These are phyloP conservation scores for Silene conica DNA, from an alignment of 148 eudicot genomes.

Conservation along the genomic window DNA sequence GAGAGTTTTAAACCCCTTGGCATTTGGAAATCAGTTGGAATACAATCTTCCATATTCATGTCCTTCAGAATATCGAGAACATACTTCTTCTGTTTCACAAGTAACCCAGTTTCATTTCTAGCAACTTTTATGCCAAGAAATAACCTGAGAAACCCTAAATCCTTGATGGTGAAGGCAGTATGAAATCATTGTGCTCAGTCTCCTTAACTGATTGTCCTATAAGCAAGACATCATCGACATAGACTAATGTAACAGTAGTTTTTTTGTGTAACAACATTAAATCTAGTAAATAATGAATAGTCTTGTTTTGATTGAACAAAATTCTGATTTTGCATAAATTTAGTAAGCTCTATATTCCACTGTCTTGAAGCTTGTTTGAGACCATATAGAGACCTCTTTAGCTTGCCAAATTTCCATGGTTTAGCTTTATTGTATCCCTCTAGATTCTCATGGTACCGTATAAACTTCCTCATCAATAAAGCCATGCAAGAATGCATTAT, in stretches of 20 bases:
- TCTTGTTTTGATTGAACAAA: background rate
- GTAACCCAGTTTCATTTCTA: too few relatives aligned
- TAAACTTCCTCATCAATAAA: background rate
- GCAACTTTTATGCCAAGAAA: background rate
- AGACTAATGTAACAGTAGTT: background rate
- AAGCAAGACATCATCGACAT: background rate
- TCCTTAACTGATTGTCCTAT: background rate
- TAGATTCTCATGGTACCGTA: background rate
- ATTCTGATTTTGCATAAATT: background rate
- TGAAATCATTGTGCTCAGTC: too few relatives aligned
- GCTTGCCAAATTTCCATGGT: background rate
- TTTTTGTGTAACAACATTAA: background rate
- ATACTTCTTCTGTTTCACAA: too few relatives aligned
- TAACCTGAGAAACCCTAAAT: background rate
- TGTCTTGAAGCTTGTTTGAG: too few relatives aligned
- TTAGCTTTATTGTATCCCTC: background rate
- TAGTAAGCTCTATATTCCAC: background rate
- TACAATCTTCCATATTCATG: background rate
- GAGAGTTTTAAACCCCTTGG: background rate
- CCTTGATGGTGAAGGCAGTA: background rate
- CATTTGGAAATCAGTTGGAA: background rate
- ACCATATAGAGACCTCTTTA: too few relatives aligned
- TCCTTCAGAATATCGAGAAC: too few relatives aligned
- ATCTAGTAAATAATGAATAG: background rate
- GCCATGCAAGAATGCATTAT: background rate